Conservation (phyloP, 306 rosid species). For the Clitoria ternatea region DNA sequence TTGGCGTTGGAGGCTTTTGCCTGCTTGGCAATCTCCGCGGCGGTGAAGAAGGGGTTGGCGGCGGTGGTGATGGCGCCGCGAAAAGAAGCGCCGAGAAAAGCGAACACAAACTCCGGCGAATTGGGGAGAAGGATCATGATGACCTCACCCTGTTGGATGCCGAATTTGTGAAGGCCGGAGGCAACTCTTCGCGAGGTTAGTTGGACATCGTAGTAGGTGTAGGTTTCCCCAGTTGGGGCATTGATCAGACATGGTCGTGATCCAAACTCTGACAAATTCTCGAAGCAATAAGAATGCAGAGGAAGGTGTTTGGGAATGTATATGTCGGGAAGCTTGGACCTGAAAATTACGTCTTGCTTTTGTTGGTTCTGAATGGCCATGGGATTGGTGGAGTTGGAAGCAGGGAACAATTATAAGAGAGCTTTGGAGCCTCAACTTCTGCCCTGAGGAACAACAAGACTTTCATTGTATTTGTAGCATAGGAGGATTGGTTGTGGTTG, state of each 20-base stretch:
- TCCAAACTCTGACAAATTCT: slow-evolving; percentile 31
- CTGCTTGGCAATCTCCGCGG: slow-evolving; percentile 56
- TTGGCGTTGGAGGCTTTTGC: slow-evolving; percentile 57
- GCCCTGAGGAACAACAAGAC: not conserved
- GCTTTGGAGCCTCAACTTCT: too few species aligned
- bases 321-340: slow-evolving; percentile 66
- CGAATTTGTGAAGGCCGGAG: slow-evolving; percentile 44
- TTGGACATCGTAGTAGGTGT: slow-evolving; percentile 54
- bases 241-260: slow-evolving; percentile 64
- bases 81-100: slow-evolving; percentile 61
- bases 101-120: slow-evolving; percentile 60
- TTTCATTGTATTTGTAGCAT: not conserved
- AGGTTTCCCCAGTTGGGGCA: slow-evolving; percentile 43
- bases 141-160: slow-evolving; percentile 46
- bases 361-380: slow-evolving; percentile 3
- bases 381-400: too few species aligned
- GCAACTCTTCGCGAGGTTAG: slow-evolving; percentile 44
- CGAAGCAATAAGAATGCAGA: slow-evolving; percentile 56
- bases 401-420: too few species aligned
- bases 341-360: slow-evolving; percentile 35
- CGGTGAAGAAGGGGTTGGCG: slow-evolving; percentile 68
- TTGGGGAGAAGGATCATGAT: slow-evolving; percentile 71
- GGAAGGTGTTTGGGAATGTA: slow-evolving; percentile 72
- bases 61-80: slow-evolving; percentile 58
- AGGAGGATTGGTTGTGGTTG: slow-evolving; percentile 33